Evolutionary conservation across 2,329 filamentous ascomycete genomes (phyloP), one percentile per base, ranked within the genome.

Genomic region (Colletotrichum sp.): DNA sequence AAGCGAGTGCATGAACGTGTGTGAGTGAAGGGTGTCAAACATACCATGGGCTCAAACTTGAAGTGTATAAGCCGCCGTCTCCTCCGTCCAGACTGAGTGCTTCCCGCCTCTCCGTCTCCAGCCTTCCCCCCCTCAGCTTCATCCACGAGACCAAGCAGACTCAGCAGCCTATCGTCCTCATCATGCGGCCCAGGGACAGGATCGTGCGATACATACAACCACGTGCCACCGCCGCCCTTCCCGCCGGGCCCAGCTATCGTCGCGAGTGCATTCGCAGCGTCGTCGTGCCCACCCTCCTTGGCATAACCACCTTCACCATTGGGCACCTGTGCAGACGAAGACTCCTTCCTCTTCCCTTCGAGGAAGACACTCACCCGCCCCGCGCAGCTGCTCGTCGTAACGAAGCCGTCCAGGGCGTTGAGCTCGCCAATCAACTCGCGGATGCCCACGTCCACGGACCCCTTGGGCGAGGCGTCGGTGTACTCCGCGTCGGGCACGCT

Each of bases 21-120:
- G 72, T 30, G 60, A 69, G 71, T 68, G 68, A 74, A 66, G 59
- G 69, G 68, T 25, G 55, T 74, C 52, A 25, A 48, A 82, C 92
- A 82, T 89, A 98, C 96, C 95, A 98, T 96, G 6, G 96, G 95
- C 83, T 98, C 96, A 82, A 98, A 98, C 84, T 98, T 97, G 86
- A 98, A 94, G 84, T 96, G 95, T 67, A 98, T 89, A 83, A 91
- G 84, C 81, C 90, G 87, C 80, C 85, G 84, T 72, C 82, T 82
- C 68, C 79, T 80, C 71, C 77, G 82, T 34, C 71, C 76, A 61
- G 78, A 78, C 32, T 78, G 25, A 59, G 44, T 9, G 32, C 64
- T 68, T 12, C 73, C 73, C 73, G 70, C 72, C 34, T 64, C 44
- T 65, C 70, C 73, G 70, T 59, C 4, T 34, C 63, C 19, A 32